Percentiles rank a stretch among this genome's conserved stretches.
These are phyloP conservation scores for Bolboschoenus planiculmis DNA, from an alignment of 176 grass and related monocot genomes.

Conservation along the genomic window DNA sequence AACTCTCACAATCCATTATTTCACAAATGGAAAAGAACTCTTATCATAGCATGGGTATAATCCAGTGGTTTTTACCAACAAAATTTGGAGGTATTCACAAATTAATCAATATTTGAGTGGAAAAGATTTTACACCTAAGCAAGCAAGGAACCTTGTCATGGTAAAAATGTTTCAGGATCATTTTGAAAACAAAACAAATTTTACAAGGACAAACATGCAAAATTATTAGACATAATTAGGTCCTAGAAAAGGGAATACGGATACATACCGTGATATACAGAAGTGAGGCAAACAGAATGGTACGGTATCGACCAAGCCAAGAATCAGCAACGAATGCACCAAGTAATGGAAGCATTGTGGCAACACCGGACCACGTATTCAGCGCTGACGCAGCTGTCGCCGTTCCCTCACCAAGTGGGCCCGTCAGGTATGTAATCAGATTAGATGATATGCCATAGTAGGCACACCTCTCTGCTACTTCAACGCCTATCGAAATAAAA, in stretches of 20 bases:
- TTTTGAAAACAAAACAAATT: neutral
- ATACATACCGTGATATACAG: slow-evolving; percentile 27
- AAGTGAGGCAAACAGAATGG: slow-evolving; percentile 14
- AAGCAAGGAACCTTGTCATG: neutral
- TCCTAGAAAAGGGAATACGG: neutral
- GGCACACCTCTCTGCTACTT: slow-evolving; percentile 36
- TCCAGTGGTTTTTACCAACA: neutral
- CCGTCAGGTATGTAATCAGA: slow-evolving; percentile 39
- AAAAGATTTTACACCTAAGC: neutral
- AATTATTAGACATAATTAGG: neutral
- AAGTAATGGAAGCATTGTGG: slow-evolving; percentile 31
- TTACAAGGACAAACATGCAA: neutral
- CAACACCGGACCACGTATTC: slow-evolving; percentile 30
- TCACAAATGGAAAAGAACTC: neutral
- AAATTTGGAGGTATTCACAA: neutral
- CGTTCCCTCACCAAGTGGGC: slow-evolving; percentile 29
- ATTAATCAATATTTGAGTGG: neutral
- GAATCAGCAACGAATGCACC: slow-evolving; percentile 28
- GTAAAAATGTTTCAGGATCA: neutral
- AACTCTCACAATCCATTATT: neutral
- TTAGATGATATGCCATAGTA: slow-evolving; percentile 32
- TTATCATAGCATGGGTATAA: neutral
- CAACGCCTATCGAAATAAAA: slow-evolving; percentile 14
- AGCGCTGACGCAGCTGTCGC: slow-evolving; percentile 21
- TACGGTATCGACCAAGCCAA: slow-evolving; percentile 29